Evolutionary conservation across 352 stramenopile genomes (phyloP), one percentile per base, ranked within the genome.

Genomic region (Phytophthora tubulina): DNA sequence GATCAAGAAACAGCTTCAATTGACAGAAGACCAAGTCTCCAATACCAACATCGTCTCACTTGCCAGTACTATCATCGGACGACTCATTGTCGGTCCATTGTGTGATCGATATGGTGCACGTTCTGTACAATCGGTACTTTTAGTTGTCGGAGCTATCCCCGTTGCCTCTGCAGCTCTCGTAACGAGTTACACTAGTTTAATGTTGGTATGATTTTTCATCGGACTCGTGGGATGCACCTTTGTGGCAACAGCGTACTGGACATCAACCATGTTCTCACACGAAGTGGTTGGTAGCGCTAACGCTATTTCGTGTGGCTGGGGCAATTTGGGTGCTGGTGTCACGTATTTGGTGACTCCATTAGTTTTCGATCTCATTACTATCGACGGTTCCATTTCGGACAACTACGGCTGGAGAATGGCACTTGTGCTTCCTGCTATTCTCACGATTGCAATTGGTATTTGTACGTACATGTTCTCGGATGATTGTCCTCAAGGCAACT

Each of bases 81-180:
- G 95, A n/a, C 89, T 98, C 55, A 66, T 97, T 35, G 78, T 96
- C 21, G 96, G 96, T 1, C 95, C 96, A 17, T 54, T 98, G 13
- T 98, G 91, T 63, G 96, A 98, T 74, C 91, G 86, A 32, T 98
- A 93, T 59, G 95, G 96, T 38, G 79, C 94, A n/a, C 82, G 93
- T 32, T 75, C 89, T 35, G 75, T 89, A 15, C 94, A 97, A 70
- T 75, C 79, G 6, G 61, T 76, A 6, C 67, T 98, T 11, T 72
- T 98, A 0, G 65, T 88, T 3, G 59, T 87, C 13, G 87, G 86
- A 6, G 85, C 91, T 1, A 90, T 98, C 41, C 92, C 90, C 2
- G 92, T 93, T 15, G 86, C 82, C 13, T 89, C 80, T 0, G 93
- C 86, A 17, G 90, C 88, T 38, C 72, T 98, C 7, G 88, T 95